Evolutionary conservation across 208 protist species (phyloP).

Genomic region (Acanthamoeba sp.): DNA sequence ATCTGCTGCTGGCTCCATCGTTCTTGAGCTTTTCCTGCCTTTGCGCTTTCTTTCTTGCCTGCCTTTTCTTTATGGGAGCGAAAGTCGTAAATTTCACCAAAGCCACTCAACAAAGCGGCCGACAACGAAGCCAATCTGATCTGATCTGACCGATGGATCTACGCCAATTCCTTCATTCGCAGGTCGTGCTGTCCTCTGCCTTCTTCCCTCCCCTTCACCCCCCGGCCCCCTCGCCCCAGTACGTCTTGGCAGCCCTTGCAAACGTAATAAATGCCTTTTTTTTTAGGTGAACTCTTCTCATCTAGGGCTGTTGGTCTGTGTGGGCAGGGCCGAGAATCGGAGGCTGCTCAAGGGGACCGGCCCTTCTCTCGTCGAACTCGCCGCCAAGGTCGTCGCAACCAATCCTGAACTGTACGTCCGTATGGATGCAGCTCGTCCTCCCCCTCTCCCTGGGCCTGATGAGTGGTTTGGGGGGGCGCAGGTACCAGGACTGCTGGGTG

Average conservation of each 20-base stretch:
- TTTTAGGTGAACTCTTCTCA: background rate
- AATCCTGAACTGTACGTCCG: background rate
- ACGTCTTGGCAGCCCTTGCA: background rate
- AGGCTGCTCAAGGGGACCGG: background rate
- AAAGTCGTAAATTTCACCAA: too few relatives aligned
- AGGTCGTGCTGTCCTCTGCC: background rate
- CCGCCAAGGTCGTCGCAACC: background rate
- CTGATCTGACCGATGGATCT: background rate
- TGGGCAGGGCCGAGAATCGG: background rate
- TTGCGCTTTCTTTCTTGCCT: too few relatives aligned
- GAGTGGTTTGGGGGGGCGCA: background rate
- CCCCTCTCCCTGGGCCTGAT: background rate
- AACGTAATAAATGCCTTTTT: background rate
- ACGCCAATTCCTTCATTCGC: background rate
- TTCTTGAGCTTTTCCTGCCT: too few relatives aligned
- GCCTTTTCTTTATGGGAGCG: too few relatives aligned
- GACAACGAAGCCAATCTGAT: background rate
- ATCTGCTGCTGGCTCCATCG: too few relatives aligned
- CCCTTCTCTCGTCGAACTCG: background rate
- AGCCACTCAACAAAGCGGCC: too few relatives aligned
- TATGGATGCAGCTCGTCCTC: background rate
- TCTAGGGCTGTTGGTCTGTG: background rate
- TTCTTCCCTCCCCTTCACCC: background rate
- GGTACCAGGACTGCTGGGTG: slow-evolving; percentile 14
- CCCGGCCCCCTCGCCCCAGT: background rate